Base-by-base conservation (phyloP, 2,329 filamentous ascomycete species). In the Beauveria pseudobassiana region DNA sequence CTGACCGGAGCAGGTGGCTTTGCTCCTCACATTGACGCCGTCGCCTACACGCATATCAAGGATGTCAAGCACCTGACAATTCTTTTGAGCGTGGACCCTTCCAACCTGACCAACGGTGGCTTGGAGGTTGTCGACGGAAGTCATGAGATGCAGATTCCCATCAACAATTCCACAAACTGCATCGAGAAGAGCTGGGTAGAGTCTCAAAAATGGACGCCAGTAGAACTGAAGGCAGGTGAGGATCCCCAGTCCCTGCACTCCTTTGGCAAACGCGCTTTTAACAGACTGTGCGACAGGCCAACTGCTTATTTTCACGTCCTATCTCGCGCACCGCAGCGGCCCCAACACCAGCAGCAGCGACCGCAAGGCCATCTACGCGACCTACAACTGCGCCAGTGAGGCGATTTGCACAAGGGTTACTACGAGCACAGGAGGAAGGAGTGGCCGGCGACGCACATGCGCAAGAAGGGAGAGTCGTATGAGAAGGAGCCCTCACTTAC, bases 11-110 rank as follows among this genome's bases (percentile, higher is more conserved):
- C 8, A 30, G 28, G 65, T n/a, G 65, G 65, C 18, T 66, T 66
- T 43, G 65, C 65, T n/a, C 65, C 65, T 53, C 65, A 66, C 62
- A 66, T 66, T 59, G 65, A 66, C 49, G 65, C 65, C n/a, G 50
- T 64, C 26, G 65, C 65, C 5, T 66, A 66, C 62, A 65, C 38
- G 24, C 65, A 66, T 46, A 62, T 66, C 59, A 65, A 64, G 52
- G 46, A 66, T 20, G 64, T 66, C 42, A 62, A 65, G 52, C 65
- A 66, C 46, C 38, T 66, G 49, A 66, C 65, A 7, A 64, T 66
- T 24, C 62, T 66, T 12, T 57, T 66, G 5, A 65, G 64, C 24
- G 64, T 66, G 12, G 65, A 66, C 24, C 52, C 45, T 1, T 66
- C 64, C 40, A 63, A 62, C 59, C 54, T 63, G 28, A 16, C 30